Base-by-base conservation (phyloP, 2,329 filamentous ascomycete species). In the Aurifilum marmelostoma region DNA sequence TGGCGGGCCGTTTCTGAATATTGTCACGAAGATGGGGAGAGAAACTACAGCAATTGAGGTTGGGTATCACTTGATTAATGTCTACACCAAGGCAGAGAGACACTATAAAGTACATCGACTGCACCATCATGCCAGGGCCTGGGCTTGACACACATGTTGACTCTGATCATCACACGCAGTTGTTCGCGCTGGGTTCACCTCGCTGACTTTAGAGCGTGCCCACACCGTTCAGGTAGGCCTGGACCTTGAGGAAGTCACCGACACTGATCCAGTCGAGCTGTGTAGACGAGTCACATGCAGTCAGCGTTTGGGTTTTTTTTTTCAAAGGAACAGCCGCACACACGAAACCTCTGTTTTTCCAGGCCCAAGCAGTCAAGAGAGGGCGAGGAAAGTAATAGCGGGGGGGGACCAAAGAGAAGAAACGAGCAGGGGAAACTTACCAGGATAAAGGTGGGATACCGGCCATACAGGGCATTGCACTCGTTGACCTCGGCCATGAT, bases 401-500 rank as follows among this genome's bases (percentile, higher is more conserved):
- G 14, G 27, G 18, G 14, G 7, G 11, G 1, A 66, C 7, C 6
- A 29, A 56, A 21, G 14, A 58, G 16, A 24, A 27, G 12, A 29
- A 56, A 56, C 14, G 14, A 27, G 2, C 0, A 58, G 4, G 32
- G 24, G 37, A 21, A 32, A 24, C 75, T 41, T 39, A 77, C 74
- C 70, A 77, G 65, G 16, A 77, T 77, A 24, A 81, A 77, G 61
- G 79, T 81, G 1, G 80, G 78, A 32, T 72, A 67, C n/a, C 77
- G 75, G 6, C 76, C 76, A 47, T 78, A 76, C n/a, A 72, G 73
- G n/a, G 67, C 66, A 18, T 71, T 71, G 70, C 80, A 82, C 21
- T 78, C 75, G 27, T 76, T 72, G 1, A 77, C 73, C 71, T 82
- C 79, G 0, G 86, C 86, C 0, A 75, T 77, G n/a, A 80, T 80